phyloP scores from a whole-genome alignment of 139 green algal genomes.

The Edaphochlamys debaryana region DNA sequence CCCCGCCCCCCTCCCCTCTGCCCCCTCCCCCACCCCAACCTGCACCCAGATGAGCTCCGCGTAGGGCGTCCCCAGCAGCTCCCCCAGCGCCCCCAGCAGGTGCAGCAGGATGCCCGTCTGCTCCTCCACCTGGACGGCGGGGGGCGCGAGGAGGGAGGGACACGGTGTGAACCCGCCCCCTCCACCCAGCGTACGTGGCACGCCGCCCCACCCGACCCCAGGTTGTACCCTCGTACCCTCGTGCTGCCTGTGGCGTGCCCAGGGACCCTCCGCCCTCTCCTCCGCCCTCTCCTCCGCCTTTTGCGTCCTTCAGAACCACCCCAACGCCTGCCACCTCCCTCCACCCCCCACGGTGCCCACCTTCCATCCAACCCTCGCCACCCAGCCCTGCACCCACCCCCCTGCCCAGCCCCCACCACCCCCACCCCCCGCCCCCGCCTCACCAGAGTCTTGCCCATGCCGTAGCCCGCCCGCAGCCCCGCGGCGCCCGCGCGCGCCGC shows the following conservation, averaged over 20 bases:
- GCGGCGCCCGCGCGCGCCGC: not conserved
- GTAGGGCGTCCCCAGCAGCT: slow-evolving; percentile 41
- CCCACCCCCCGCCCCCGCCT: too few species aligned
- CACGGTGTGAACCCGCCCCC: not conserved
- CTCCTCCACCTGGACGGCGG: slow-evolving; percentile 35
- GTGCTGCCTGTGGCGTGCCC: too few species aligned
- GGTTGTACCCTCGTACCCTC: too few species aligned
- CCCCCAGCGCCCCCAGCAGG: slow-evolving; percentile 27
- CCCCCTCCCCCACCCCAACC: not conserved
- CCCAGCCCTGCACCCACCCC: too few species aligned
- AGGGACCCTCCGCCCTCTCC: too few species aligned
- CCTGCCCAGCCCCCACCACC: too few species aligned
- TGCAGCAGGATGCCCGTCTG: slow-evolving; percentile 42
- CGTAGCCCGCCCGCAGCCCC: slow-evolving; percentile 18
- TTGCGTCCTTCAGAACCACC: too few species aligned
- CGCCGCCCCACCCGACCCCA: too few species aligned
- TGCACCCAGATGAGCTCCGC: slow-evolving; percentile 49
- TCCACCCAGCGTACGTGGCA: too few species aligned
- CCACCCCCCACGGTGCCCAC: too few species aligned
- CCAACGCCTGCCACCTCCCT: too few species aligned
- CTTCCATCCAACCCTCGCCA: too few species aligned
- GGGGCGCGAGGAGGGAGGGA: not conserved
- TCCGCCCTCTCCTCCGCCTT: not conserved
- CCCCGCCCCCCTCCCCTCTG: not conserved
- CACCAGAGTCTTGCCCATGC: slow-evolving; percentile 39